Conservation (phyloP, 441 rosid species). For the Mallotus japonicus region DNA sequence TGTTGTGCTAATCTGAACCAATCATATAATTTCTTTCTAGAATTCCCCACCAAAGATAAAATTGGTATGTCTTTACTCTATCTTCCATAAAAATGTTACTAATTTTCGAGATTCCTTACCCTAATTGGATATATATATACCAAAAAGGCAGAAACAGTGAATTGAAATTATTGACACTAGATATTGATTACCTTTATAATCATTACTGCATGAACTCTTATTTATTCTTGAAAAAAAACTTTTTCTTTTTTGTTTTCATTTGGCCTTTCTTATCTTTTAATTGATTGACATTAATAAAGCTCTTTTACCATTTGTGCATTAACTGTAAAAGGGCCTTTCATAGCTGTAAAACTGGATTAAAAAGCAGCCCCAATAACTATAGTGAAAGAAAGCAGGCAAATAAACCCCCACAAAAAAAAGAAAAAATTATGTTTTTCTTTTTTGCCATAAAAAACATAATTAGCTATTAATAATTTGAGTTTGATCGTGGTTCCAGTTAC, state of each 20-base stretch:
- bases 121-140: neutral
- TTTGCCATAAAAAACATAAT: no score
- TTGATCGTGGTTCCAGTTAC: no score
- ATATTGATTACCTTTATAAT: neutral
- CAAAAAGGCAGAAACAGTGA: neutral
- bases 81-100: neutral
- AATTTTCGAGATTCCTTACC: neutral
- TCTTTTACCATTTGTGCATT: conserved; percentile 14
- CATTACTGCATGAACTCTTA: neutral
- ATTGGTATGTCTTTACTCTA: no score
- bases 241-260: neutral
- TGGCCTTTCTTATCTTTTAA: neutral
- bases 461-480: no score
- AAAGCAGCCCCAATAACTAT: neutral
- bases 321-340: conserved; percentile 8
- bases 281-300: conserved; percentile 26
- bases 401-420: no score
- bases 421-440: no score
- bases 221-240: neutral
- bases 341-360: conserved; percentile 21
- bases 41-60: no score
- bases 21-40: no score
- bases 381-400: conserved; percentile 9
- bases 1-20: no score
- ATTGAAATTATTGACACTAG: conserved; percentile 7